Evolutionary conservation across 306 rosid genomes (phyloP).

Genomic region (Mucuna pruriens): DNA sequence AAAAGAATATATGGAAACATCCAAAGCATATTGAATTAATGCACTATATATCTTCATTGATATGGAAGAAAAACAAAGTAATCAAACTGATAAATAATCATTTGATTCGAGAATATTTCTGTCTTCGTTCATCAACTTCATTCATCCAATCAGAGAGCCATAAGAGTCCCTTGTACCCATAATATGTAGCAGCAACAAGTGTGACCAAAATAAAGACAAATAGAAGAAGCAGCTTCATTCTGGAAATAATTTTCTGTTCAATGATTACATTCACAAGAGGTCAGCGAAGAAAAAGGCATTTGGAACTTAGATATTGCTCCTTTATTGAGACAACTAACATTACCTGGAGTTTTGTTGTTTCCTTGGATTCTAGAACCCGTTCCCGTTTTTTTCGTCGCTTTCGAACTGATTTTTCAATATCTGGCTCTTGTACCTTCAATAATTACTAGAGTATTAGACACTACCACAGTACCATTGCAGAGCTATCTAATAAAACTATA

Average conservation of each 20-base stretch:
- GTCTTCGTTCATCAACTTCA: conserved; percentile 73
- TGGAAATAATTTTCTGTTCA: conserved; percentile 64
- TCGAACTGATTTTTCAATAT: conserved; percentile 53
- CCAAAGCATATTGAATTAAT: conserved; percentile 14
- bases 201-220: conserved; percentile 46
- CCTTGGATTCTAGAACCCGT: conserved; percentile 52
- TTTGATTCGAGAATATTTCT: conserved; percentile 51
- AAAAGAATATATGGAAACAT: conserved; percentile 22
- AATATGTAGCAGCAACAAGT: conserved; percentile 52
- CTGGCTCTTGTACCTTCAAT: conserved; percentile 69
- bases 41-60: conserved; percentile 4
- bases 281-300: conserved; percentile 25
- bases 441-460: conserved; percentile 1
- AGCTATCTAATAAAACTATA: neutral
- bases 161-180: conserved; percentile 70
- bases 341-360: conserved; percentile 75
- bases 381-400: conserved; percentile 72
- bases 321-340: conserved; percentile 21
- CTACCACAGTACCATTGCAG: conserved; percentile 3
- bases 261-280: conserved; percentile 21
- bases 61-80: neutral
- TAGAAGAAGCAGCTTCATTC: conserved; percentile 61
- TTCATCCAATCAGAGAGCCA: conserved; percentile 92
- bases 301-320: neutral
- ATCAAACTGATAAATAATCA: conserved; percentile 14